Base-by-base conservation (phyloP, 2,329 filamentous ascomycete species). In the Paecilomyces formosus region DNA sequence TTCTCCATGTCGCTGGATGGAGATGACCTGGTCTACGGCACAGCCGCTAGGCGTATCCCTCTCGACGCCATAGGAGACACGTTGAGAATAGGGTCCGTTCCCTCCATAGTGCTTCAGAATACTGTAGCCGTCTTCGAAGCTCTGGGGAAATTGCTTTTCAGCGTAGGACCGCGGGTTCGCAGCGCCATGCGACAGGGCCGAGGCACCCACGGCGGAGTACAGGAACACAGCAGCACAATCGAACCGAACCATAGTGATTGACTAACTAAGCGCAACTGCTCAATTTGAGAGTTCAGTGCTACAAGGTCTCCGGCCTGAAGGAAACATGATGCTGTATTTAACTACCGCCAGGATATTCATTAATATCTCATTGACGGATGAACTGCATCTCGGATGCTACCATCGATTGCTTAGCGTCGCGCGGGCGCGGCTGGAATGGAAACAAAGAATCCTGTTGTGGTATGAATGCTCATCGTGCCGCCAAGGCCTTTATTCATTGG, bases 1-100 rank as follows among this genome's bases (percentile, higher is more conserved):
- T 56, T 68, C 66, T 9, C 66, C 65, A 28, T 68, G 65, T 11
- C 66, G 61, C 55, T 55, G 64, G 58, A 66, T 59, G 60, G 64
- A 65, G 54, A 65, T 61, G 15, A 66, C 63, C 54, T 68, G 66
- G 51, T 65, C 65, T 6, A 67, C 64, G 1, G 56, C 39, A 54
- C 66, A 68, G 55, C 51, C 49, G 4, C 60, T 57, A 5, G 65
- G 65, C 1, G 65, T 56, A 12, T 66, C 62, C 33, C 64, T 62
- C 21, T 56, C 59, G 31, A 66, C 62, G 11, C 65, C 65, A 26
- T 59, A 62, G 7, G 61, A 63, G 24, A 53, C 55, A 53, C 61
- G 61, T 18, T 63, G 54, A 15, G 58, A 58, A 15, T 64, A 66
- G 1, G 65, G 63, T 2, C 65, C 65, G 39, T 61, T 57, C 18